A percentile compares a stretch with the other conserved stretches of the same genome.
Conservation (phyloP, 2,329 filamentous ascomycete species). For the Sporothrix pseudoabietina region DNA sequence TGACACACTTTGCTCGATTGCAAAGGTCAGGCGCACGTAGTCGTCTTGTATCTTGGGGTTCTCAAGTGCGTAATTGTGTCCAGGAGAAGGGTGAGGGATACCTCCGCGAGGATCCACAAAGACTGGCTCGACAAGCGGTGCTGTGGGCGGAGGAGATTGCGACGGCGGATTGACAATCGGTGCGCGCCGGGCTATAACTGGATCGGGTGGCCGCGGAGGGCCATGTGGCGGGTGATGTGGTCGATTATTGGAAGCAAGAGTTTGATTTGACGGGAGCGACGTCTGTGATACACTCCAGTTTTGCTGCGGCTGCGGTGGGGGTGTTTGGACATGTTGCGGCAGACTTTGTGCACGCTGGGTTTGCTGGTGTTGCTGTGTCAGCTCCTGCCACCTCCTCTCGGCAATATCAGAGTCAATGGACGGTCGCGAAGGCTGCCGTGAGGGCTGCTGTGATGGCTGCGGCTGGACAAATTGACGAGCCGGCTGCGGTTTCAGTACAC, state of each 20-base stretch:
- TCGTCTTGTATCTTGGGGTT: slow-evolving; percentile 48
- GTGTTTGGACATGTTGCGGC: not conserved
- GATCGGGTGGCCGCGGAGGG: slow-evolving; percentile 25
- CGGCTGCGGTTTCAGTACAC: not conserved
- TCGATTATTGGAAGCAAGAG: not conserved
- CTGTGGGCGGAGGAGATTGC: not conserved
- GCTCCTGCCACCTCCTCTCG: not conserved
- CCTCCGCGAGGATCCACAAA: not conserved
- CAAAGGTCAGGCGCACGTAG: slow-evolving; percentile 43
- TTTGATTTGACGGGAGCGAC: not conserved
- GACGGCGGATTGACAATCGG: slow-evolving; percentile 41
- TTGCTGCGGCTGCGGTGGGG: not conserved
- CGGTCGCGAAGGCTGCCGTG: not conserved
- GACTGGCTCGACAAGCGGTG: not conserved
- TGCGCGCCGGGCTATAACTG: slow-evolving; percentile 30
- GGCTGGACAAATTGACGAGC: not conserved
- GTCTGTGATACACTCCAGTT: not conserved
- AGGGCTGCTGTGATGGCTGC: not conserved
- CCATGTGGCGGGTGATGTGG: not conserved
- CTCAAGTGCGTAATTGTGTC: slow-evolving; percentile 37
- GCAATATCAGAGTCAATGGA: not conserved
- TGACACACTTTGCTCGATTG: slow-evolving; percentile 47
- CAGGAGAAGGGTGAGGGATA: slow-evolving; percentile 44
- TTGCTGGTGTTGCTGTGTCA: not conserved
- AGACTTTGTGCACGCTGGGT: not conserved